phyloP scores from a whole-genome alignment of 2,329 filamentous ascomycete species.

The Ramularia endophylla region DNA sequence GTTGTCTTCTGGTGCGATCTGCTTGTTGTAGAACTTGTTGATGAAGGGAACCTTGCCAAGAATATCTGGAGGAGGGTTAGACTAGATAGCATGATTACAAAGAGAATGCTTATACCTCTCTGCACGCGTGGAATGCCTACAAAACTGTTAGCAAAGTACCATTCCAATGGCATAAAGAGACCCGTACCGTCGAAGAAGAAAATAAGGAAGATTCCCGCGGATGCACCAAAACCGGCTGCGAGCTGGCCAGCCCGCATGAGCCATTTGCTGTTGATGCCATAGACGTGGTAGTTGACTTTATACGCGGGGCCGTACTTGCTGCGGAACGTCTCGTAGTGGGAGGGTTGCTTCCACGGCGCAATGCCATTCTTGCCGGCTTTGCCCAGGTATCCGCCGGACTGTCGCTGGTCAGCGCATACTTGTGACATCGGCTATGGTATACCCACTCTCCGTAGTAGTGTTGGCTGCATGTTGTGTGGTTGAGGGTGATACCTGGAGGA shows the following conservation, averaged over 20 bases:
- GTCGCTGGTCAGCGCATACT: conserved; percentile 7
- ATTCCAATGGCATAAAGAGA: not conserved
- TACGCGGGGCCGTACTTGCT: conserved; percentile 56
- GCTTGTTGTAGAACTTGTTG: conserved; percentile 50
- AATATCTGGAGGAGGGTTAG: conserved; percentile 14
- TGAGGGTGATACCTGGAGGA: conserved; percentile 11
- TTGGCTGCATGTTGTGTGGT: conserved; percentile 25
- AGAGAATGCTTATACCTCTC: conserved; percentile 7
- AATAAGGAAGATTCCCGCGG: conserved; percentile 53
- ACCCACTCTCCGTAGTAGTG: conserved; percentile 22
- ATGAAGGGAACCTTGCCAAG: conserved; percentile 55
- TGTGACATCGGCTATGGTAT: not conserved
- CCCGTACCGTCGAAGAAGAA: conserved; percentile 63
- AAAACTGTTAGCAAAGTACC: too few relatives aligned
- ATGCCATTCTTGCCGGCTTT: conserved; percentile 14
- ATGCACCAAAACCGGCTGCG: conserved; percentile 51
- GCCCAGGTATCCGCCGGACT: conserved; percentile 4
- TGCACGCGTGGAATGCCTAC: conserved; percentile 45
- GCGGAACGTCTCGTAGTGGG: conserved; percentile 46
- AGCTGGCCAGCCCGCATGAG: conserved; percentile 40
- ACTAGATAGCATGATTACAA: not conserved
- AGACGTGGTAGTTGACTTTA: conserved; percentile 43
- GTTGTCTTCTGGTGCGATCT: conserved; percentile 59
- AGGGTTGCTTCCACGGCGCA: conserved; percentile 31
- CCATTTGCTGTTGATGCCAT: conserved; percentile 42